Percentiles rank a stretch among this genome's conserved stretches.
Conservation (phyloP, 306 rosid genomes). For the Ormosia emarginata region DNA sequence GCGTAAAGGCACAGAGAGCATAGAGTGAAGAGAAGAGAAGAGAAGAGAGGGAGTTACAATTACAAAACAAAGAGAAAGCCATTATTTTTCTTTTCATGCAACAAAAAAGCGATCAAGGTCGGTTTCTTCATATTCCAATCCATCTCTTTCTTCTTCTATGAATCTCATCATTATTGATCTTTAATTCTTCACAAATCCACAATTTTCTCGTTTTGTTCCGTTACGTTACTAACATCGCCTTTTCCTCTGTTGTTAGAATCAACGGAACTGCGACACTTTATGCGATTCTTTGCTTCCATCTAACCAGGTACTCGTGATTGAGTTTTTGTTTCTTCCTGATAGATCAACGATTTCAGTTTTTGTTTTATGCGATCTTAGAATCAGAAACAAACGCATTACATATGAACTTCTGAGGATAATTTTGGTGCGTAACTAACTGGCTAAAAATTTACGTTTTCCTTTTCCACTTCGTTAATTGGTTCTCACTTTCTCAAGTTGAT, state of each 20-base stretch:
- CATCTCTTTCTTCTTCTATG: neutral
- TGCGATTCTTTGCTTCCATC: neutral
- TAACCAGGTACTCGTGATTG: slow-evolving; percentile 10
- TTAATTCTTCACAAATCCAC: neutral
- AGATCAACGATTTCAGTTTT: neutral
- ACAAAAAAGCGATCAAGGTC: slow-evolving; percentile 35
- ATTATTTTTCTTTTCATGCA: neutral
- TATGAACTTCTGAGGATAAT: neutral
- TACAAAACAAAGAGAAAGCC: neutral
- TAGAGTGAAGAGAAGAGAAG: neutral
- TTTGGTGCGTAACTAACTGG: neutral
- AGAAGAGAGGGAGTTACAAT: neutral
- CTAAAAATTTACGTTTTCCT: neutral
- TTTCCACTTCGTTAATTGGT: no score
- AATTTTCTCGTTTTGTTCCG: neutral
- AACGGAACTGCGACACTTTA: neutral
- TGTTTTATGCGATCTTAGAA: neutral
- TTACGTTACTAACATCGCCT: neutral
- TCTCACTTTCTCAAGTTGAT: neutral
- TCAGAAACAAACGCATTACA: neutral
- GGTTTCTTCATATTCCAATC: slow-evolving; percentile 36
- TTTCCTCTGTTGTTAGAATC: slow-evolving; percentile 4
- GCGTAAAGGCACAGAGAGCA: slow-evolving; percentile 21
- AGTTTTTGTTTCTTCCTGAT: neutral
- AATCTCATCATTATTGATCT: neutral